Base-by-base conservation (phyloP, 306 rosid species). In the Dalbergia oliveri region DNA sequence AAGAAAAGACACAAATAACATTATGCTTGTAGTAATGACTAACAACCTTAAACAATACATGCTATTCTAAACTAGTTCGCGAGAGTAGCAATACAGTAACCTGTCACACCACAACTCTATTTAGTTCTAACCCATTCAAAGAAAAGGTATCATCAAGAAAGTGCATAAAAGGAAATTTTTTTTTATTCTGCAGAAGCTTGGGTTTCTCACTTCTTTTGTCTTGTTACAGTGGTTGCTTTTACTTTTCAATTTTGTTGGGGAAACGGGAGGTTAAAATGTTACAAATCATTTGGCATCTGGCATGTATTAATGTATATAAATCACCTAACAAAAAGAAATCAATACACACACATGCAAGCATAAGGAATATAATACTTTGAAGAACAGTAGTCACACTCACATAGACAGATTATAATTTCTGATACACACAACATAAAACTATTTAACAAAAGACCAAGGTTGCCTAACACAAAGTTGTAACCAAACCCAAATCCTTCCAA, bases 11-110 rank as follows among this genome's bases (percentile, higher is more conserved):
- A 80, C 13, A 47, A 64, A 67, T 41, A 65, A 45, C 43, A 81
- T 72, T 79, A 79, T 31, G n/a, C 41, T 61, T 78, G 43, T 64
- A 67, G 61, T 23, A 75, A 72, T 51, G 41, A 66, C 71, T 23
- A 75, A 72, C 65, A 63, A 70, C 62, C 54, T 11, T 59, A 57
- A 72, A 86, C 58, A 84, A 65, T 60, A 59, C 69, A 83, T 19
- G 45, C n/a, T 60, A 53, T 4, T n/a, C n/a, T n/a, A n/a, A n/a
- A n/a, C n/a, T n/a, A n/a, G n/a, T n/a, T n/a, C 37, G n/a, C 41
- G 49, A 37, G 47, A 44, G 41, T 35, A 66, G 56, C 14, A 16
- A 53, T 63, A 73, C 31, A 10, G 33, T 23, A 71, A 37, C 51
- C 54, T 67, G 19, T 21, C 39, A 66, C 23, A 60, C 21, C 31